Conservation (phyloP, 805 yeast genomes). For the Candida rishiriensis region DNA sequence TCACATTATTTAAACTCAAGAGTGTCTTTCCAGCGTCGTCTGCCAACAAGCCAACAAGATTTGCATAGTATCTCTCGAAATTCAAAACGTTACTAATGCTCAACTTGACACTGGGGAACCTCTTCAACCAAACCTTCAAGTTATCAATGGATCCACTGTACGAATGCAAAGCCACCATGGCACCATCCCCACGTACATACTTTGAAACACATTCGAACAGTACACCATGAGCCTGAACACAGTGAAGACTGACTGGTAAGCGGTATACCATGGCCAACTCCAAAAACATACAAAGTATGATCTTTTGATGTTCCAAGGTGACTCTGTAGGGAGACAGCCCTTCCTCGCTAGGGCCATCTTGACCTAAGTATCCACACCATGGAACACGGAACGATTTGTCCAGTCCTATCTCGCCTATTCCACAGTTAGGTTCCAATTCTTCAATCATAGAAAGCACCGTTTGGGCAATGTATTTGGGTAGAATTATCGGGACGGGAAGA, state of each 20-base stretch:
- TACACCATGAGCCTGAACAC: constrained; percentile 74
- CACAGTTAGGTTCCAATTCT: constrained; percentile 16
- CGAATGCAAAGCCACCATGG: constrained; percentile 68
- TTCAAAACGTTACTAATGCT: constrained; percentile 27
- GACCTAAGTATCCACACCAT: constrained; percentile 47
- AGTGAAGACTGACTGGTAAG: constrained; percentile 70
- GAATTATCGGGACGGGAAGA: constrained; percentile 59
- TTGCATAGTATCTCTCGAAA: constrained; percentile 16
- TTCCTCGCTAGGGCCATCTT: neutral
- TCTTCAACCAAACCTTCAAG: constrained; percentile 42
- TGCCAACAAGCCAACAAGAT: constrained; percentile 11
- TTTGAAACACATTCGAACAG: constrained; percentile 41
- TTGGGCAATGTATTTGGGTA: constrained; percentile 32
- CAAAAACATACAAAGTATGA: constrained; percentile 47
- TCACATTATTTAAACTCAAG: constrained; percentile 26
- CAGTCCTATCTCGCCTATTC: constrained; percentile 89
- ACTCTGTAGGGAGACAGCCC: constrained; percentile 41
- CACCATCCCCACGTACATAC: constrained; percentile 12
- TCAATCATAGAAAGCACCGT: neutral
- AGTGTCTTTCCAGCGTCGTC: constrained; percentile 16
- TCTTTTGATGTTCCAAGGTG: constrained; percentile 58
- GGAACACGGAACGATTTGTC: constrained; percentile 77
- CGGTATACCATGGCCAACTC: constrained; percentile 44
- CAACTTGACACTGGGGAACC: constrained; percentile 35
- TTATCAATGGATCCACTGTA: constrained; percentile 81